Conservation (phyloP, 768 basidiomycete species). For the Tylopilus intermedius region DNA sequence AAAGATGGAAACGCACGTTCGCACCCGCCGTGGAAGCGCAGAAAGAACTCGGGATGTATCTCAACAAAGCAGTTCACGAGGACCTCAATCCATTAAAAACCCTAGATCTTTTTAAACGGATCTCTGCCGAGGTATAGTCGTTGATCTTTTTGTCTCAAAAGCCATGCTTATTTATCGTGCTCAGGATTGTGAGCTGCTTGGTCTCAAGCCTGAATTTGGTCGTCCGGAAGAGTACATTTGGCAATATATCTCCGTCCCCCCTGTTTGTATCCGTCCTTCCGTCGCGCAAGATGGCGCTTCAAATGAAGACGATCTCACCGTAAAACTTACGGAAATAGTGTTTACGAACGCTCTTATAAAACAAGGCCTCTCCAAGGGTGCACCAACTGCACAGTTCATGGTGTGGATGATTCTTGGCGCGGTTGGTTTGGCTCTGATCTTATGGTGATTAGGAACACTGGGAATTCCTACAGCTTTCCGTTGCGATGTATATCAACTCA, state of each 20-base stretch:
- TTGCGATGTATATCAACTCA: conserved; percentile 98
- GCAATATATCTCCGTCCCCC: conserved; percentile 98
- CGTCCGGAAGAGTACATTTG: conserved; percentile 97
- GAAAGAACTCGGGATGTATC: conserved; percentile 77
- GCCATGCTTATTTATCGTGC: conserved; percentile 1
- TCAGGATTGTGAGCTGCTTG: conserved; percentile 92
- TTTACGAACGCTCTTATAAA: conserved; percentile 91
- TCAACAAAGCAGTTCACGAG: conserved; percentile 85
- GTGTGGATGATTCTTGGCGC: conserved; percentile 31
- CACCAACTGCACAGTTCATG: conserved; percentile 87
- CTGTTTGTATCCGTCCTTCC: conserved; percentile 94
- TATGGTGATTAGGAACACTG: conserved; percentile 74
- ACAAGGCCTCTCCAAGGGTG: conserved; percentile 82
- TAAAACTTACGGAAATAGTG: conserved; percentile 95
- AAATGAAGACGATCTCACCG: conserved; percentile 97
- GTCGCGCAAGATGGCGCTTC: conserved; percentile 97
- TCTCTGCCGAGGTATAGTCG: conserved; percentile 76
- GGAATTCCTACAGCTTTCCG: conserved; percentile 92
- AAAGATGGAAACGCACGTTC: conserved; percentile 82
- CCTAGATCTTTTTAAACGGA: conserved; percentile 84
- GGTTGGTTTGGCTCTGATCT: conserved; percentile 1
- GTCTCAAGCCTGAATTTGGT: conserved; percentile 81
- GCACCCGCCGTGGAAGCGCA: conserved; percentile 76
- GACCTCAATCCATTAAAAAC: conserved; percentile 94
- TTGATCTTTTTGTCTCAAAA: neutral